A percentile compares a stretch with the other conserved stretches of the same genome.
Evolutionary conservation across 306 rosid genomes (phyloP).

Genomic region (Rosa multiflora): DNA sequence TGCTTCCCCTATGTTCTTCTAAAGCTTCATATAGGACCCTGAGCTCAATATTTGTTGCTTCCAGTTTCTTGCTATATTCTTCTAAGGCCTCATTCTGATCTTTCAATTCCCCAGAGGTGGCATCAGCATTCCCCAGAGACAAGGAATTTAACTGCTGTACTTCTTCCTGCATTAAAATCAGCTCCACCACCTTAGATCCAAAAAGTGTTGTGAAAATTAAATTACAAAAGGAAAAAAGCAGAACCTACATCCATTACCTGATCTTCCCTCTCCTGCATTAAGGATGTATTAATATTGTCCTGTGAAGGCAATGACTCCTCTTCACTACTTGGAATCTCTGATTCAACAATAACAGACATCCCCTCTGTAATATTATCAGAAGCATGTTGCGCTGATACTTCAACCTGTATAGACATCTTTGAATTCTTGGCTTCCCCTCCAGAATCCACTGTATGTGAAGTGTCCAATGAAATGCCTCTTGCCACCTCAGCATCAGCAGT

Average conservation of each 20-base stretch:
- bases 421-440: constrained; percentile 33
- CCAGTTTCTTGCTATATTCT: constrained; percentile 58
- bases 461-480: constrained; percentile 23
- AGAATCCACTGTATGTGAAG: constrained; percentile 36
- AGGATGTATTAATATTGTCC: constrained; percentile 33
- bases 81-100: constrained; percentile 55
- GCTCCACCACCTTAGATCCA: constrained; percentile 47
- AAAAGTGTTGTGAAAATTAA: constrained; percentile 14
- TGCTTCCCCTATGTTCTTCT: constrained; percentile 47
- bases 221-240: constrained; percentile 59
- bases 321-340: constrained; percentile 29
- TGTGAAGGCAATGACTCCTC: constrained; percentile 16
- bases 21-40: constrained; percentile 65
- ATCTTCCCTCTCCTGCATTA: constrained; percentile 61
- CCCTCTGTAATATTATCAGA: constrained; percentile 32
- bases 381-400: constrained; percentile 28
- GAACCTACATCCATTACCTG: constrained; percentile 97
- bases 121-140: constrained; percentile 16
- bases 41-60: constrained; percentile 70
- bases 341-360: constrained; percentile 23
- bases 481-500: constrained; percentile 30
- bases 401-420: constrained; percentile 31
- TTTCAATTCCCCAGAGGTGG: constrained; percentile 41
- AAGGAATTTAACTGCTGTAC: constrained; percentile 42
- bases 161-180: constrained; percentile 58